A percentile compares a stretch with the other conserved stretches of the same genome.
These are phyloP conservation scores for Calophaca sinica DNA, from an alignment of 306 rosid species.

Conservation along the genomic window DNA sequence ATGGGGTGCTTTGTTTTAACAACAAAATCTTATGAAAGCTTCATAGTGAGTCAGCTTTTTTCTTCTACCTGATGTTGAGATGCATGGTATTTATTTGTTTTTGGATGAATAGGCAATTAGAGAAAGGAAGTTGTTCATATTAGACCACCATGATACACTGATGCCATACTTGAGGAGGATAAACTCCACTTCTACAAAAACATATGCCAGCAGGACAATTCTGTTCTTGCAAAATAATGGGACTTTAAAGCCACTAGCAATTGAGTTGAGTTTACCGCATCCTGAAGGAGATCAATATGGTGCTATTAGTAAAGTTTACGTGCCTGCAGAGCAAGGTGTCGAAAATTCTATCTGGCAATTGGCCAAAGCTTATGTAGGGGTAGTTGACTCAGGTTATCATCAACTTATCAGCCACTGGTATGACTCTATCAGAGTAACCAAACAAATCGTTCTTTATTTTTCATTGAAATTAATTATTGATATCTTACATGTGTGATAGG, in stretches of 20 bases:
- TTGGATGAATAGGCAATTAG: slow-evolving; percentile 64
- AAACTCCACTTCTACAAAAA: slow-evolving; percentile 66
- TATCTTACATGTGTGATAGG: slow-evolving; percentile 54
- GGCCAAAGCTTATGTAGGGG: slow-evolving; percentile 82
- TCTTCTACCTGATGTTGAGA: background rate
- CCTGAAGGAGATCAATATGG: slow-evolving; percentile 66
- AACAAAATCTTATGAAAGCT: slow-evolving; percentile 2
- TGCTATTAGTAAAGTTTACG: slow-evolving; percentile 59
- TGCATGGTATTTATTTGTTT: slow-evolving; percentile 23
- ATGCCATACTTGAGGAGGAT: slow-evolving; percentile 75
- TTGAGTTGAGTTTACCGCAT: slow-evolving; percentile 81
- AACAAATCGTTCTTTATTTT: slow-evolving; percentile 1
- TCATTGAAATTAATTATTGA: slow-evolving; percentile 4
- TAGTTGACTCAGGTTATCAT: slow-evolving; percentile 80
- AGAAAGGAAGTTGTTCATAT: slow-evolving; percentile 61
- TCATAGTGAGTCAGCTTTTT: background rate
- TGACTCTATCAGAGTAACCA: slow-evolving; percentile 22
- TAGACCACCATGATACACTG: slow-evolving; percentile 76
- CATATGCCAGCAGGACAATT: slow-evolving; percentile 74
- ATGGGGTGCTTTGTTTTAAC: slow-evolving; percentile 25
- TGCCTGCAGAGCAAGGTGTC: slow-evolving; percentile 63
- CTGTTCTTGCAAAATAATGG: slow-evolving; percentile 64
- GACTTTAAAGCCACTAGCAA: slow-evolving; percentile 74
- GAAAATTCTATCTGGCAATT: slow-evolving; percentile 71
- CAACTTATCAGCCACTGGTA: slow-evolving; percentile 90